Conservation (phyloP, 2,329 filamentous ascomycete species). For the Tolypocladium nubicola region DNA sequence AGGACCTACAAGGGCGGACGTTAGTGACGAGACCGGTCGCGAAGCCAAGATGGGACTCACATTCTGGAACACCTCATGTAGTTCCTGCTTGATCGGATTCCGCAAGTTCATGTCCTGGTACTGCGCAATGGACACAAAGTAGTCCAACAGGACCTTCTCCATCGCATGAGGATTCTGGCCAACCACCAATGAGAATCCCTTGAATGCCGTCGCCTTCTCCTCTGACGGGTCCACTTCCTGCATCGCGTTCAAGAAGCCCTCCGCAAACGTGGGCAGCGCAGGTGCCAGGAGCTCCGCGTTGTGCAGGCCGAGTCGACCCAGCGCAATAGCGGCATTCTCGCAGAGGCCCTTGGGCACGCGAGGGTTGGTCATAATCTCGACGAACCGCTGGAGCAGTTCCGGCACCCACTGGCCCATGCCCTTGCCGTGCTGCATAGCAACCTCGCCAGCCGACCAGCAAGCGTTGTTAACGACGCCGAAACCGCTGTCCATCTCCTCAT, state of each 20-base stretch:
- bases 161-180: slow-evolving; percentile 83
- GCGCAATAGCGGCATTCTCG: slow-evolving; percentile 89
- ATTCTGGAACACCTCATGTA: slow-evolving; percentile 65
- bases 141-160: slow-evolving; percentile 72
- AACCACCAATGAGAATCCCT: slow-evolving; percentile 79
- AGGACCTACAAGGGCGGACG: slow-evolving; percentile 28
- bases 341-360: slow-evolving; percentile 77
- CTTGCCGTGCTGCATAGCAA: slow-evolving; percentile 67
- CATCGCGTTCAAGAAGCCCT: slow-evolving; percentile 73
- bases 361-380: slow-evolving; percentile 75
- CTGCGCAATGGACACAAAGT: slow-evolving; percentile 74
- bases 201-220: slow-evolving; percentile 89
- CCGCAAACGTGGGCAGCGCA: slow-evolving; percentile 69
- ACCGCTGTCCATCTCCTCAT: slow-evolving; percentile 72
- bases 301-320: slow-evolving; percentile 76
- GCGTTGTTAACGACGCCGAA: slow-evolving; percentile 97
- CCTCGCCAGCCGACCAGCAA: slow-evolving; percentile 93
- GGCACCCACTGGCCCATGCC: slow-evolving; percentile 69
- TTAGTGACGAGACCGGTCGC: neutral
- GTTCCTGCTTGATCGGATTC: slow-evolving; percentile 51
- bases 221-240: slow-evolving; percentile 77
- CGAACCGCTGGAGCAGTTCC: slow-evolving; percentile 64
- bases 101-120: slow-evolving; percentile 57
- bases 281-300: slow-evolving; percentile 69
- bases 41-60: slow-evolving; percentile 35